Percentiles rank a stretch among this genome's conserved stretches.
These are phyloP conservation scores for Centella asiatica DNA, from an alignment of 129 eudicot species.

Conservation along the genomic window DNA sequence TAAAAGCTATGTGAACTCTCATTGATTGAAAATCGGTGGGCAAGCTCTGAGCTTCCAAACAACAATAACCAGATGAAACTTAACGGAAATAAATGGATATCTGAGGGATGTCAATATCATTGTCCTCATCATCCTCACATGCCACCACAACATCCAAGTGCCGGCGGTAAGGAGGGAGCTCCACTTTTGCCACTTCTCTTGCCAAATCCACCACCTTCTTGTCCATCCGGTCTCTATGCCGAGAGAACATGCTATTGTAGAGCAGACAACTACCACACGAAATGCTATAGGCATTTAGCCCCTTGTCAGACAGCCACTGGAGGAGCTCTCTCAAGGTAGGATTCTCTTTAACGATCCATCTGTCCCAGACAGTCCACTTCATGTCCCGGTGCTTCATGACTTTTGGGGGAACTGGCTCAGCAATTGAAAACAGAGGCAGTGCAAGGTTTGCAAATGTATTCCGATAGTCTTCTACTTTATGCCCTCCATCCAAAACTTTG, in stretches of 20 bases:
- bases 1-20: background rate
- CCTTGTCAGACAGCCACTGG: constrained; percentile 66
- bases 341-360: constrained; percentile 64
- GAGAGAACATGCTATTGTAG: constrained; percentile 79
- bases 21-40: background rate
- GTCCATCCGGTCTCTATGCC: constrained; percentile 79
- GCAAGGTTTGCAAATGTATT: constrained; percentile 88
- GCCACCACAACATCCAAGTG: constrained; percentile 87
- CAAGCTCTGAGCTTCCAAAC: background rate
- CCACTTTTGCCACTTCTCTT: constrained; percentile 76
- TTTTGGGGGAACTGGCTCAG: constrained; percentile 77
- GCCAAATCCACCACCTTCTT: constrained; percentile 76
- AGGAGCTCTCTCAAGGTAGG: constrained; percentile 62
- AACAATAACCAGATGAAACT: background rate
- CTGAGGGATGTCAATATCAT: constrained; percentile 79
- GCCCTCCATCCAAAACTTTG: constrained; percentile 71
- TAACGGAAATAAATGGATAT: constrained; percentile 68
- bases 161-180: constrained; percentile 60
- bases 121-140: constrained; percentile 85
- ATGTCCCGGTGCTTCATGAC: constrained; percentile 57
- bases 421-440: constrained; percentile 79
- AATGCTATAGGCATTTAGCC: constrained; percentile 73
- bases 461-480: constrained; percentile 80
- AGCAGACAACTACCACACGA: constrained; percentile 81
- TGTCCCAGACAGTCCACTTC: constrained; percentile 94